phyloP scores from a whole-genome alignment of 345 rosid genomes.

The Toxicodendron radicans region DNA sequence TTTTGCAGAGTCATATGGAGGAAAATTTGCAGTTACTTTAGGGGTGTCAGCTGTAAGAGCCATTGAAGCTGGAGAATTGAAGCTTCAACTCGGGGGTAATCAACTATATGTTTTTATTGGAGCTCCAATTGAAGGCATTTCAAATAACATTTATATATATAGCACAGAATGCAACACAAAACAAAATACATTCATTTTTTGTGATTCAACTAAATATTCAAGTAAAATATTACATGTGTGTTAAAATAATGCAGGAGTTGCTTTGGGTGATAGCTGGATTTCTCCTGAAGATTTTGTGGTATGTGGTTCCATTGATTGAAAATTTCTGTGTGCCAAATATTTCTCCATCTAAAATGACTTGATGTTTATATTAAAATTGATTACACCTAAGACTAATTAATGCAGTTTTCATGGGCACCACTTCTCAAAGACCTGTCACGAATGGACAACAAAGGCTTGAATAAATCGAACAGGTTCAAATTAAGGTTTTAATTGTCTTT shows the following conservation, averaged over 20 bases:
- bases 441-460: conserved; percentile 28
- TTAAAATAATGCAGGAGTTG: conserved; percentile 33
- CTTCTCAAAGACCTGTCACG: conserved; percentile 45
- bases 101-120: conserved; percentile 1
- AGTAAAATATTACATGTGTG: background rate
- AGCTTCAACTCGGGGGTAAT: conserved; percentile 47
- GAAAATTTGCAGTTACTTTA: conserved; percentile 48
- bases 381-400: background rate
- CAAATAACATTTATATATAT: background rate
- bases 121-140: background rate
- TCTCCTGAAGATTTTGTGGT: conserved; percentile 51
- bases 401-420: conserved; percentile 49
- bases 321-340: too few species aligned
- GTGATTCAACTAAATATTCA: too few species aligned
- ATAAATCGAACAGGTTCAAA: conserved; percentile 33
- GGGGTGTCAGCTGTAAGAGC: conserved; percentile 35
- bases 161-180: background rate
- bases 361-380: background rate
- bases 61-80: conserved; percentile 40
- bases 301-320: background rate
- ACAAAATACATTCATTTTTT: too few species aligned
- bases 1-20: conserved; percentile 54
- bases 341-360: background rate
- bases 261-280: conserved; percentile 52
- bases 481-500: background rate